These are phyloP conservation scores for Acrocalymma vagum DNA, from an alignment of 2,329 filamentous ascomycete genomes.

Conservation along the genomic window DNA sequence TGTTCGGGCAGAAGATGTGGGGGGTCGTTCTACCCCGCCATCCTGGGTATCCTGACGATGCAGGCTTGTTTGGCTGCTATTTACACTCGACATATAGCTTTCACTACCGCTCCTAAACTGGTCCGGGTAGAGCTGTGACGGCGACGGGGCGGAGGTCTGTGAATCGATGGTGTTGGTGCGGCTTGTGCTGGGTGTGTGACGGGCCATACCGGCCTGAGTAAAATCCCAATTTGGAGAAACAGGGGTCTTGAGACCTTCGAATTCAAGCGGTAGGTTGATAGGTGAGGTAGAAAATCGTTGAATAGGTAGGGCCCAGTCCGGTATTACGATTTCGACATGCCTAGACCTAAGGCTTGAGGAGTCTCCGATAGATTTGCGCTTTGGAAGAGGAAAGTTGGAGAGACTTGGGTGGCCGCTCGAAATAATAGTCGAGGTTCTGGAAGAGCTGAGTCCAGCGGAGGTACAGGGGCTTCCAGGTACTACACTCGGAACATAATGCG, in stretches of 20 bases:
- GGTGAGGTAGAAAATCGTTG: constrained; percentile 47
- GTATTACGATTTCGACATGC: constrained; percentile 61
- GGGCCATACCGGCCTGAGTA: constrained; percentile 51
- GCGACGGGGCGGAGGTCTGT: constrained; percentile 53
- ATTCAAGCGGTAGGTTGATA: constrained; percentile 34
- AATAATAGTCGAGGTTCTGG: constrained; percentile 39
- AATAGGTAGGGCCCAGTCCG: constrained; percentile 53
- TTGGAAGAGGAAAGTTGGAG: constrained; percentile 34
- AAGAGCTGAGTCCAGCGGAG: constrained; percentile 42
- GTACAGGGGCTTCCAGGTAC: constrained; percentile 46
- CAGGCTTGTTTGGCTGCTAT: constrained; percentile 58
- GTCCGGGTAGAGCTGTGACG: constrained; percentile 50
- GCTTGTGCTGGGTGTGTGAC: constrained; percentile 52
- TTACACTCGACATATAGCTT: constrained; percentile 50
- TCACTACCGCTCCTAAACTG: constrained; percentile 43
- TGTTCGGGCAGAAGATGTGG: constrained; percentile 41
- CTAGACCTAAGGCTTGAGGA: constrained; percentile 45
- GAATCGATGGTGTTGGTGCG: constrained; percentile 58
- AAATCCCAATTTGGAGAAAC: constrained; percentile 27
- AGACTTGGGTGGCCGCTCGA: constrained; percentile 39
- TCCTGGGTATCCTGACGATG: constrained; percentile 54
- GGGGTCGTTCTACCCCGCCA: constrained; percentile 45
- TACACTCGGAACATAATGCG: constrained; percentile 50
- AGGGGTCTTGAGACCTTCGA: constrained; percentile 22
- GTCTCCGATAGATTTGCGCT: constrained; percentile 38